phyloP scores from a whole-genome alignment of 2,329 filamentous ascomycete genomes.

The Graphiopsis chlorocephala region DNA sequence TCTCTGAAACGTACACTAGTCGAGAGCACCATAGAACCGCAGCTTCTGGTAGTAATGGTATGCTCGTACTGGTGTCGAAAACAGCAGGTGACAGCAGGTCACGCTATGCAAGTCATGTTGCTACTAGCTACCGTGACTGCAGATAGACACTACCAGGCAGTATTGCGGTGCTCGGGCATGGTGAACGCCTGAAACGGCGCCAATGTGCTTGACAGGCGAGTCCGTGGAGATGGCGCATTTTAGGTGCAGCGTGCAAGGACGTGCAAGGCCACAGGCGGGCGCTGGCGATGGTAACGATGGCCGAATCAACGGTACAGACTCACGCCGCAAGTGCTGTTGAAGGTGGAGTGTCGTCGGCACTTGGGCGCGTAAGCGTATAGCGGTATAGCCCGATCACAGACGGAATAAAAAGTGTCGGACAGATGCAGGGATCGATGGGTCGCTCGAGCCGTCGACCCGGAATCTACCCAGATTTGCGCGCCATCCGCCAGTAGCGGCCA shows the following conservation, averaged over 20 bases:
- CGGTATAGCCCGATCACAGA: neutral
- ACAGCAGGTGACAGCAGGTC: neutral
- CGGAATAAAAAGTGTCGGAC: neutral
- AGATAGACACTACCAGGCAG: neutral
- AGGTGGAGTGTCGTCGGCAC: neutral
- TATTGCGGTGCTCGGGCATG: neutral
- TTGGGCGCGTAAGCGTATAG: neutral
- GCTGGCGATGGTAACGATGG: neutral
- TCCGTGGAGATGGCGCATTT: slow-evolving; percentile 7
- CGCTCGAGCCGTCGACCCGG: slow-evolving; percentile 13
- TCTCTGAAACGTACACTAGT: neutral
- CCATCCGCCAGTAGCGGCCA: neutral
- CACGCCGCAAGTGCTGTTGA: neutral
- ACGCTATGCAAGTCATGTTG: neutral
- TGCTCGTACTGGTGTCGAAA: neutral
- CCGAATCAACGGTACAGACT: neutral
- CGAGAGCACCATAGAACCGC: neutral
- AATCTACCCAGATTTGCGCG: slow-evolving; percentile 3
- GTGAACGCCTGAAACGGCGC: slow-evolving; percentile 8
- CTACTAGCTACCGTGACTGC: neutral
- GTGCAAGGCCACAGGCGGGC: neutral
- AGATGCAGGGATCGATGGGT: slow-evolving; percentile 9
- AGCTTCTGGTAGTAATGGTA: neutral
- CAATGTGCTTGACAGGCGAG: slow-evolving; percentile 10
- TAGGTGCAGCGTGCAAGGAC: neutral